These are phyloP conservation scores for Penicillium polonicum DNA, from an alignment of 2,329 filamentous ascomycete genomes.

Conservation along the genomic window DNA sequence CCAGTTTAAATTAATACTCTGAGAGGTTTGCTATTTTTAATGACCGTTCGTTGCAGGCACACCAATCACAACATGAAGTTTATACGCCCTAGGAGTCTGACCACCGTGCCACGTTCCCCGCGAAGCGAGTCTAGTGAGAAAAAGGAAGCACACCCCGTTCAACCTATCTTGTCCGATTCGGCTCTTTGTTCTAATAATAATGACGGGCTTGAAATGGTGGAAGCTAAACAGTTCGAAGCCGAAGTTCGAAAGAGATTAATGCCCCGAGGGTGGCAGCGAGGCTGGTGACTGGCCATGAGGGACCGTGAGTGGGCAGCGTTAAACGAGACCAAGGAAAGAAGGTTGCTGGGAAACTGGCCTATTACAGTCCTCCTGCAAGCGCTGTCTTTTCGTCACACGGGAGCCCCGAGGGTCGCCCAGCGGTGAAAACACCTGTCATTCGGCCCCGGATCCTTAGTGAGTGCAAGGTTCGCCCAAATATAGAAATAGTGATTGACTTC, in stretches of 20 bases:
- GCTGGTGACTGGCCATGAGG: slow-evolving; percentile 14
- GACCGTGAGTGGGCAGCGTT: slow-evolving; percentile 2
- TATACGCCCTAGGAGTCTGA: not conserved
- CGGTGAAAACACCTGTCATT: slow-evolving; percentile 2
- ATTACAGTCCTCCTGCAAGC: slow-evolving; percentile 33
- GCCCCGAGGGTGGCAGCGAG: not conserved
- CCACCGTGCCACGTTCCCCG: slow-evolving; percentile 4
- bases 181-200: not conserved
- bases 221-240: not conserved
- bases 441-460: not conserved
- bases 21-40: slow-evolving; percentile 7
- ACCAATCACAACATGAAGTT: slow-evolving; percentile 1
- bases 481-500: slow-evolving; percentile 9
- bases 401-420: not conserved
- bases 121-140: not conserved
- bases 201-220: not conserved
- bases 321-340: slow-evolving; percentile 13
- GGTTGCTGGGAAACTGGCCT: slow-evolving; percentile 19
- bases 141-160: not conserved
- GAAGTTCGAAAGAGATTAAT: not conserved
- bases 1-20: not conserved
- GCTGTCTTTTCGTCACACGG: slow-evolving; percentile 28
- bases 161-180: not conserved
- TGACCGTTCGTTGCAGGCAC: slow-evolving; percentile 4
- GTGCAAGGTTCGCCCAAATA: slow-evolving; percentile 2